Percentiles rank a stretch among this genome's conserved stretches.
These are phyloP conservation scores for Aspergillus fumigatus DNA, from an alignment of 2,329 filamentous ascomycete species.

Conservation along the genomic window DNA sequence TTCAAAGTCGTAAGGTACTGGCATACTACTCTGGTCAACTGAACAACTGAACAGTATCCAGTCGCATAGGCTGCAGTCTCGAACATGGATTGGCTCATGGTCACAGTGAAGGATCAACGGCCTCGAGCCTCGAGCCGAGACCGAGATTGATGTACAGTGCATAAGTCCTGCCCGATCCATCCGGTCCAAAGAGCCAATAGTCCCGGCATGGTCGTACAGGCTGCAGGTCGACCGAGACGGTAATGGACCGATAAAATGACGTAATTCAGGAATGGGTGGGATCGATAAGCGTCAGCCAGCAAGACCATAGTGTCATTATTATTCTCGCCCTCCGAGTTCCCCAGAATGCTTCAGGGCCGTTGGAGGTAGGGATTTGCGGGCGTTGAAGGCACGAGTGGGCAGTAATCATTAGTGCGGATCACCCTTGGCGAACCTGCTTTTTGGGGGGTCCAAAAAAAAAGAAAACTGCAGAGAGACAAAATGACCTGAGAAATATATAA, in stretches of 20 bases:
- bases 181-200: background rate
- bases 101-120: background rate
- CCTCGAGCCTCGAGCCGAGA: background rate
- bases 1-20: too few relatives aligned
- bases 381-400: background rate
- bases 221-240: background rate
- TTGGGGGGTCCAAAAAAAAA: background rate
- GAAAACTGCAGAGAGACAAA: slow-evolving; percentile 7
- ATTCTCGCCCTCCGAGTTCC: background rate
- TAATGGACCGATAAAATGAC: slow-evolving; percentile 17
- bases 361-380: background rate
- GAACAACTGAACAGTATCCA: background rate
- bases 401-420: background rate
- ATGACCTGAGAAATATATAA: slow-evolving; percentile 4
- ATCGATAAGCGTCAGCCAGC: background rate
- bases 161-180: background rate
- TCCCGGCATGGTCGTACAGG: background rate
- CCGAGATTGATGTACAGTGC: background rate
- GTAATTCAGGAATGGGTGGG: slow-evolving; percentile 9
- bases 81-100: background rate
- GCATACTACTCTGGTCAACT: background rate
- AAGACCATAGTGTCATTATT: background rate
- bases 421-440: background rate
- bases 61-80: background rate
- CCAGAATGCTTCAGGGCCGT: background rate